These are phyloP conservation scores for Oryza meyeriana DNA, from an alignment of 176 grass and related monocot genomes.

Conservation along the genomic window DNA sequence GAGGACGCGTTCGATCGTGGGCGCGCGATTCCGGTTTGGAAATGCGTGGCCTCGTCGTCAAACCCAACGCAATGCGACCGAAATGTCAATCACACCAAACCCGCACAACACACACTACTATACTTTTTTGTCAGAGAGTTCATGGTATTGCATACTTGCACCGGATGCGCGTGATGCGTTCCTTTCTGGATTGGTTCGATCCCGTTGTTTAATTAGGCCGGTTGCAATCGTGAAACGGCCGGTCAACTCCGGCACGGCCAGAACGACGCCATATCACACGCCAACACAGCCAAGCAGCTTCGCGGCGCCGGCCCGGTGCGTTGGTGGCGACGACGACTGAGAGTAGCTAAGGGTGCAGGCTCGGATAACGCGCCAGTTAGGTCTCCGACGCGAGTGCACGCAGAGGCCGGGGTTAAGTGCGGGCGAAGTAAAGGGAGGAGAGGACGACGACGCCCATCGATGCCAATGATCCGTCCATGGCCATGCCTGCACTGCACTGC, in stretches of 20 bases:
- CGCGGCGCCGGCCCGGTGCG: neutral
- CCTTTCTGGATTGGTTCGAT: neutral
- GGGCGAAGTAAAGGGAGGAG: constrained; percentile 33
- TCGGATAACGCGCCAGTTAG: neutral
- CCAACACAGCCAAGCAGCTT: neutral
- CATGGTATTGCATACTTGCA: neutral
- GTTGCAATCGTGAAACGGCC: neutral
- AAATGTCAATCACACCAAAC: constrained; percentile 45
- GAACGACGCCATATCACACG: neutral
- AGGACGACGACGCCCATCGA: neutral
- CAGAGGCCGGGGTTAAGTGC: constrained; percentile 15
- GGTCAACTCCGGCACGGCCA: constrained; percentile 31
- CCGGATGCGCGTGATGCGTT: neutral
- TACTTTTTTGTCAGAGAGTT: neutral
- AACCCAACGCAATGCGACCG: neutral
- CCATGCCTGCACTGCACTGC: neutral
- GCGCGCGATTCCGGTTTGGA: neutral
- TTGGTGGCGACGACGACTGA: neutral
- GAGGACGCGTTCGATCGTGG: neutral
- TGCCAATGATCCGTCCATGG: neutral
- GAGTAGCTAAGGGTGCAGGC: neutral
- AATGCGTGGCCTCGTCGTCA: constrained; percentile 15
- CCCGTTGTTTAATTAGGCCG: constrained; percentile 6
- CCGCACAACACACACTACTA: neutral
- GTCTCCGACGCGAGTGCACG: constrained; percentile 18